Evolutionary conservation across 495 filamentous ascomycete species (phyloP), one percentile per base, ranked within the genome.

Genomic region (Podospora bellae-mahoneyi): DNA sequence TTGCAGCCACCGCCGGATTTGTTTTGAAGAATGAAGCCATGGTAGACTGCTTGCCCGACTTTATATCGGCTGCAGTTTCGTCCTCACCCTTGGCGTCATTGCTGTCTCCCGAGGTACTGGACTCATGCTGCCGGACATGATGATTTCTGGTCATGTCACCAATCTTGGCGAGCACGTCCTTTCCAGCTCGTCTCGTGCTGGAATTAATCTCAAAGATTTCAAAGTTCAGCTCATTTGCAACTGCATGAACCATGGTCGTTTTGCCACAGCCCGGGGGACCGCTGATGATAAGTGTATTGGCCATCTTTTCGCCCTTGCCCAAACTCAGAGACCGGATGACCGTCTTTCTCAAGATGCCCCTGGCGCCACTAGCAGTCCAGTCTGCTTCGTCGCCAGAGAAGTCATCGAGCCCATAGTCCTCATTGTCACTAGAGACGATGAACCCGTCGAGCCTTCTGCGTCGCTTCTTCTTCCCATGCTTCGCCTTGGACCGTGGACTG

Each of bases 71-170:
- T 58, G 79, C 78, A 3, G 84, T 71, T n/a, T 82, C 81, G 58
- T 87, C 81, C 30, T 80, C 77, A 20, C 63, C 54, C 16, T 61
- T 60, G 3, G 68, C 30, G 0, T 76, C 72, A 16, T 74, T 64
- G 0, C 70, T 75, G 18, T 69, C 71, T 9, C 62, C 62, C 1
- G 54, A 27, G 23, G 53, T 54, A 34, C 44, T 72, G 44, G 75
- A 73, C 32, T 81, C 77, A 64, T 76, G 74, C 39, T 80, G 80
- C 44, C 75, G 77, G 53, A 98, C 94, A 4, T 95, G 87, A 77
- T 99, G 96, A 71, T 98, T 98, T 67, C 87, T 87, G 16, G 92
- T 94, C 96, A 98, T 97, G 76, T 98, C 93, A 4, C 95, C 96
- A 19, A 99, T 92, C 65, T 86, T 93, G 64, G 97, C 95, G 9